phyloP scores from a whole-genome alignment of 805 yeast genomes.

The Nakazawaea wickerhamii region DNA sequence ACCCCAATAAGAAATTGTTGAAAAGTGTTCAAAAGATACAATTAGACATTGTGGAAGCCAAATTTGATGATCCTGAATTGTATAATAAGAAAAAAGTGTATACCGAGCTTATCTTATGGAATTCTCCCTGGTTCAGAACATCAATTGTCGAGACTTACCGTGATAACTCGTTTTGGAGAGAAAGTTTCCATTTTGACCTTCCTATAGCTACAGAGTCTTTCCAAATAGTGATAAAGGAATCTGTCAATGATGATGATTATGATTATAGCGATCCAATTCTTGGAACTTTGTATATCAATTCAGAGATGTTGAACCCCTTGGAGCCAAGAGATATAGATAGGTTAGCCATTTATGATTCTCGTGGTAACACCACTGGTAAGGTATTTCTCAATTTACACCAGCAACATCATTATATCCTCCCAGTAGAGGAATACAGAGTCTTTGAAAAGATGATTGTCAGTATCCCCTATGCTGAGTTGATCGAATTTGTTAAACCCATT shows the following conservation, averaged over 20 bases:
- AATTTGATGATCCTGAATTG: slow-evolving; percentile 29
- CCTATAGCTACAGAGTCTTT: slow-evolving; percentile 51
- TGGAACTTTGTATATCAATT: slow-evolving; percentile 52
- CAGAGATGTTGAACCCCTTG: slow-evolving; percentile 37
- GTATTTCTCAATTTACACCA: slow-evolving; percentile 45
- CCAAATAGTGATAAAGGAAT: slow-evolving; percentile 40
- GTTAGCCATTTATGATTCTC: slow-evolving; percentile 27
- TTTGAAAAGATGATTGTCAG: slow-evolving; percentile 57
- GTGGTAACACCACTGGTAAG: slow-evolving; percentile 48
- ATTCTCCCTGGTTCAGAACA: slow-evolving; percentile 72
- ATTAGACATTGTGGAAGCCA: slow-evolving; percentile 63
- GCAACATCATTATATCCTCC: slow-evolving; percentile 52
- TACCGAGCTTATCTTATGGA: slow-evolving; percentile 71
- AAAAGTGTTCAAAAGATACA: slow-evolving; percentile 49
- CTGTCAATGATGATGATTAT: slow-evolving; percentile 19
- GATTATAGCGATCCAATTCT: slow-evolving; percentile 34
- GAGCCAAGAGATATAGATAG: slow-evolving; percentile 13
- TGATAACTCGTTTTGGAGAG: slow-evolving; percentile 76
- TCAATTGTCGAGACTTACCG: slow-evolving; percentile 45
- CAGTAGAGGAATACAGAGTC: slow-evolving; percentile 53
- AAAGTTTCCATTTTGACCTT: slow-evolving; percentile 58
- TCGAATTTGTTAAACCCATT: slow-evolving; percentile 37
- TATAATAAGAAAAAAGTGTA: slow-evolving; percentile 33
- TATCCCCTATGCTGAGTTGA: slow-evolving; percentile 47
- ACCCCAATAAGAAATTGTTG: slow-evolving; percentile 29